Evolutionary conservation across 179 eudicot genomes (phyloP).

Genomic region (Dionaea muscipula): DNA sequence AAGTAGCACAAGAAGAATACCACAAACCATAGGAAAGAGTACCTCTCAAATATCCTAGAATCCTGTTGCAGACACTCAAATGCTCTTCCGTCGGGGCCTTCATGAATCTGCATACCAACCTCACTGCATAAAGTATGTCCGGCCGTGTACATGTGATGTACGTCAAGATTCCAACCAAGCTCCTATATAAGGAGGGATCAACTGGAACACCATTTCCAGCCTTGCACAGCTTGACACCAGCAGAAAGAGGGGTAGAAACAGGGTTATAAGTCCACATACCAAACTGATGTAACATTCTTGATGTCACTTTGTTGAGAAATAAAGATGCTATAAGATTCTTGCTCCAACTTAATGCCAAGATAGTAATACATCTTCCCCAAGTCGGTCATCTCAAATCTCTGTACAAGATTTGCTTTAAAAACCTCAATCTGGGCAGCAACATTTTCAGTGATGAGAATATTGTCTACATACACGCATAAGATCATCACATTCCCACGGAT

Average conservation of each 20-base stretch:
- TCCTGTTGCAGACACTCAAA: neutral
- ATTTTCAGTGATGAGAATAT: neutral
- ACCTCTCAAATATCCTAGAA: neutral
- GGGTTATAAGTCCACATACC: neutral
- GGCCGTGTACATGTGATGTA: too few species aligned
- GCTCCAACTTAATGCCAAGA: slow-evolving; percentile 4
- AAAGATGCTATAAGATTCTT: neutral
- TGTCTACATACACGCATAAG: slow-evolving; percentile 2
- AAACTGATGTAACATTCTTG: neutral
- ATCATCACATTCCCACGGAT: too few species aligned
- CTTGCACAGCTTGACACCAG: neutral
- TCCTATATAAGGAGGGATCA: neutral
- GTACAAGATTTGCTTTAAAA: neutral
- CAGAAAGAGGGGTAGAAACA: neutral
- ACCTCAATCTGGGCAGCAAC: neutral
- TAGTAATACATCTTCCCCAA: slow-evolving; percentile 1
- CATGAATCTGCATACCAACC: neutral
- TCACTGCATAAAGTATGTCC: too few species aligned
- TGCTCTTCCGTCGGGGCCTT: neutral
- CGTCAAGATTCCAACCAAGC: neutral
- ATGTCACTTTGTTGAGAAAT: neutral
- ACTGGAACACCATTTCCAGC: neutral
- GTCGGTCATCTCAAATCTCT: slow-evolving; percentile 3
- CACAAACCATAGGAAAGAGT: neutral
- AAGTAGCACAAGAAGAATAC: neutral